These are phyloP conservation scores for Coniochaeta hoffmannii DNA, from an alignment of 2,329 filamentous ascomycete genomes.

Conservation along the genomic window DNA sequence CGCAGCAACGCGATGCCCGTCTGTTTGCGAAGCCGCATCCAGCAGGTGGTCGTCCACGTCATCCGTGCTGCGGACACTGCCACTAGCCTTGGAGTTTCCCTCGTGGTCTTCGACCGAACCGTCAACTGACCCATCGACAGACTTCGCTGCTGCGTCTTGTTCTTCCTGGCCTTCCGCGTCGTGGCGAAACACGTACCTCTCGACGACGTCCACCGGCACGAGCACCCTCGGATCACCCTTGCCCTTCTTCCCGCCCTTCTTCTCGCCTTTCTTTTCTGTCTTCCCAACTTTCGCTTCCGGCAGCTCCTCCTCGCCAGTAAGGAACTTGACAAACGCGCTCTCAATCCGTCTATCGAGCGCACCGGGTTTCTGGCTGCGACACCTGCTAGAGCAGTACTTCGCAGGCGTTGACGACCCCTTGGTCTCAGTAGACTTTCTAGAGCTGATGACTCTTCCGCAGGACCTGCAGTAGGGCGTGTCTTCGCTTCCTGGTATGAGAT, in stretches of 20 bases:
- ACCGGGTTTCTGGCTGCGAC: slow-evolving; percentile 44
- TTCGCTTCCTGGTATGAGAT: slow-evolving; percentile 38
- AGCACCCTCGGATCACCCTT: slow-evolving; percentile 46
- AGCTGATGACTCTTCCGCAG: slow-evolving; percentile 48
- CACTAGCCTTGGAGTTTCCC: slow-evolving; percentile 12
- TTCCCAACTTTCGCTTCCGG: slow-evolving; percentile 5
- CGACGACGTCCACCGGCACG: slow-evolving; percentile 40
- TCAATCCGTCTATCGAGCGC: slow-evolving; percentile 40
- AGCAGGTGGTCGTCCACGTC: slow-evolving; percentile 32
- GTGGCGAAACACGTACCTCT: slow-evolving; percentile 40
- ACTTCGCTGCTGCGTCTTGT: slow-evolving; percentile 35
- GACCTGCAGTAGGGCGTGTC: slow-evolving; percentile 46
- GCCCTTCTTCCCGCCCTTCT: slow-evolving; percentile 20
- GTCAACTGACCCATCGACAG: slow-evolving; percentile 23
- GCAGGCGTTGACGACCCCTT: slow-evolving; percentile 13
- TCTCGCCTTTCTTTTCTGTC: slow-evolving; percentile 18
- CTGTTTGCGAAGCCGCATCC: slow-evolving; percentile 3
- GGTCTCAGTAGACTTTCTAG: slow-evolving; percentile 14
- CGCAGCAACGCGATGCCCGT: slow-evolving; percentile 17
- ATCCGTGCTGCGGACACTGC: slow-evolving; percentile 25
- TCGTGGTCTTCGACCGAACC: slow-evolving; percentile 22
- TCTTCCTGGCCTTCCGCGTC: slow-evolving; percentile 35
- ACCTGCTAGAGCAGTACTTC: slow-evolving; percentile 52
- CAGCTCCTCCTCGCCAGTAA: slow-evolving; percentile 15
- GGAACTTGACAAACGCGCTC: slow-evolving; percentile 32